Evolutionary conservation across 2,329 filamentous ascomycete genomes (phyloP), one percentile per base, ranked within the genome.

Genomic region (Dryadomyces quercivorus): DNA sequence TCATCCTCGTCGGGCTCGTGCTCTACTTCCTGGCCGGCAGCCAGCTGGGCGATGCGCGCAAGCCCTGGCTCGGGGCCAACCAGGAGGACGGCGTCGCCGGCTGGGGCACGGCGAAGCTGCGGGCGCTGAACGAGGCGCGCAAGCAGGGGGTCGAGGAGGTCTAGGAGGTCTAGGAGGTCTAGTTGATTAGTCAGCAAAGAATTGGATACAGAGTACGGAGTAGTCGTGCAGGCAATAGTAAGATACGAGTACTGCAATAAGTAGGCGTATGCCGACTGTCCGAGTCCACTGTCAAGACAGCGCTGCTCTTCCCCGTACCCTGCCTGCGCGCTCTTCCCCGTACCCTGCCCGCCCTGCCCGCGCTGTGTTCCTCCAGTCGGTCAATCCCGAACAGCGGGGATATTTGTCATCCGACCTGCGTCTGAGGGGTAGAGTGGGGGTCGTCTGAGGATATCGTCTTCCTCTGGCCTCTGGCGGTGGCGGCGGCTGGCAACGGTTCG

Each of bases 61-160:
- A 98, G 78, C 93, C 93, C 18, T 98, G 93, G 93, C 72, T 98
- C 52, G 92, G 92, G 2, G 78, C 82, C 56, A 84, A 89, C 66
- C 93, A 98, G 75, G 87, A 92, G 68, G 76, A 73, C 2, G 91
- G 91, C 42, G 77, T 92, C 51, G 80, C 80, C 16, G 92, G 91
- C 2, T 68, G 94, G 56, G 91, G 91, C 6, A 96, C 90, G 3
- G 91, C 91, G 50, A 93, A 88, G 76, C 76, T 83, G 61, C 86
- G 81, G 74, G 84, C 86, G 53, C 73, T 84, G 54, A 79, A 81
- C 52, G 74, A 73, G 52, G 81, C 79, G 4, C 67, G 72, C 49
- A 72, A 69, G 61, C 70, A 70, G 48, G 65, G 65, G 0, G 52
- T 70, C 22, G 62, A 59, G 12, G 57, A 55, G 1, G 52, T 36